Evolutionary conservation across 2,329 filamentous ascomycete species (phyloP), one percentile per base, ranked within the genome.

Genomic region (Rhinocladiella similis): DNA sequence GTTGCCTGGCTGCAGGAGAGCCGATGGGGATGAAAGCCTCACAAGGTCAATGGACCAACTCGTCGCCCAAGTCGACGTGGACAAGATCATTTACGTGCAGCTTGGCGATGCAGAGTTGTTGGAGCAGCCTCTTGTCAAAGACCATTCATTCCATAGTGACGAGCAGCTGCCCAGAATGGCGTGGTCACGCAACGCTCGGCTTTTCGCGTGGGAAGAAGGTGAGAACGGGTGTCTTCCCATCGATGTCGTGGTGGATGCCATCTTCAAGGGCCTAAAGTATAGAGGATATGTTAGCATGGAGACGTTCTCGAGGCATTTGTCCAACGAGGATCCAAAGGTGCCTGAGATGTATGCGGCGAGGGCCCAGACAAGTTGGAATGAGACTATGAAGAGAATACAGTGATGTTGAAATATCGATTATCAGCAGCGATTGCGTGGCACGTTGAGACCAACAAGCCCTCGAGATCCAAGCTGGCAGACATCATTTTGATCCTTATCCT

Each of bases 121-220:
- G 3, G 64, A 69, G 0, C 65, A 74, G n/a, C 87, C 88, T 0
- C 70, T 92, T 10, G 65, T 78, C 2, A 67, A 77, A 22, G 79
- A 76, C 1, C 85, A 89, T 67, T 68, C 75, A 3, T 87, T 82
- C 63, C 80, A 86, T 71, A 74, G 81, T 3, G 69, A 77, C 0
- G 78, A 75, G 3, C 85, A 88, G 70, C 80, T 80, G 13, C 67
- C 81, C 2, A 73, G 85, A 3, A 92, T 92, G 89, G 89, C 81
- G 67, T 93, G 89, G 89, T 89, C 83, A 38, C 75, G 89, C n/a
- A 91, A 91, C 67, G 88, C 86, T 60, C 76, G 89, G n/a, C 69
- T 88, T 3, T 91, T 89, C 66, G 83, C 87, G 59, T 84, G 87
- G 63, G 74, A 86, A 68, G 71, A 79, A 68, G 73, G 84, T 3